Percentiles rank a stretch among this genome's conserved stretches.
Evolutionary conservation across 2,329 filamentous ascomycete genomes (phyloP).

Genomic region (Eurotiales sp.): DNA sequence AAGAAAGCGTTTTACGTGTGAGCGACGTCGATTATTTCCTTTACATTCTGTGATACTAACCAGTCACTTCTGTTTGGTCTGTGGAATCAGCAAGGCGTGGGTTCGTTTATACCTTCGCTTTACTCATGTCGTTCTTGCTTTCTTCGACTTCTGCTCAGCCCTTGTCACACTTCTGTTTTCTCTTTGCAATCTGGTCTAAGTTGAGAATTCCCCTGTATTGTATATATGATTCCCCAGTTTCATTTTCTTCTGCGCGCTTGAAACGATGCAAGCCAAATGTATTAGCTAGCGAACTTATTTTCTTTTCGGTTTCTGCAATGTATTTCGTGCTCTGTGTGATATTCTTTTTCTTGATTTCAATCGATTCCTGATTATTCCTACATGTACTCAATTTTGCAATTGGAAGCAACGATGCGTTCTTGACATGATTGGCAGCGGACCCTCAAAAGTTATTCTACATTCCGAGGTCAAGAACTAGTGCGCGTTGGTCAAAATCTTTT

Average conservation of each 20-base stretch:
- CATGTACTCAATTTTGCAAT: no score
- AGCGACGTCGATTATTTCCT: background rate
- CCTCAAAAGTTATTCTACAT: no score
- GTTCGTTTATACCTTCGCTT: background rate
- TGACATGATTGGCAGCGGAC: no score
- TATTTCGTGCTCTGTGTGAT: background rate
- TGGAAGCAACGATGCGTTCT: no score
- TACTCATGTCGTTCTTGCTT: background rate
- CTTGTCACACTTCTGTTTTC: background rate
- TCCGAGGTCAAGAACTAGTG: no score
- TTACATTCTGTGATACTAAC: background rate
- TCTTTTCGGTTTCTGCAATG: background rate
- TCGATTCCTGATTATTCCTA: no score
- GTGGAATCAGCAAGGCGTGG: background rate
- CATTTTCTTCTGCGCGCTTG: background rate
- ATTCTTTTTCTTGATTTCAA: background rate
- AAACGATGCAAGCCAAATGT: background rate
- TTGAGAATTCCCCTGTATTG: background rate
- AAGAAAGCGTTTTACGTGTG: background rate
- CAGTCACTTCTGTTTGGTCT: background rate
- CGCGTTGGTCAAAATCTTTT: no score
- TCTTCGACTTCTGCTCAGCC: background rate
- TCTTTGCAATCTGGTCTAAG: background rate
- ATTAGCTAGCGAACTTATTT: constrained; percentile 1
- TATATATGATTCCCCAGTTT: background rate